phyloP scores from a whole-genome alignment of 2,329 filamentous ascomycete genomes.

The Aspergillus phoenicis region DNA sequence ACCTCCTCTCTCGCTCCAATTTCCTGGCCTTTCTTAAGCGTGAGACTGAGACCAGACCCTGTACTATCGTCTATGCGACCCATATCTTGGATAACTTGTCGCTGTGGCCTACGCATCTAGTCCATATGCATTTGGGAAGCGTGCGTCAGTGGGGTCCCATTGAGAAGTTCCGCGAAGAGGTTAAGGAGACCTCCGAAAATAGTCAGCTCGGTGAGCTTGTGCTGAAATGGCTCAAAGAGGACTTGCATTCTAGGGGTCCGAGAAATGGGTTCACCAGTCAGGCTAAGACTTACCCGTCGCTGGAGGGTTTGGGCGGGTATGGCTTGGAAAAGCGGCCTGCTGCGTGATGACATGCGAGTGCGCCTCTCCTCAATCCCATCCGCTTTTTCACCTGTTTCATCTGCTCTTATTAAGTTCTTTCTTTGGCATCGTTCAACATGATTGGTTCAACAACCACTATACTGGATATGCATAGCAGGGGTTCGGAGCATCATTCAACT shows the following conservation, averaged over 20 bases:
- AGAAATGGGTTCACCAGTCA: constrained; percentile 62
- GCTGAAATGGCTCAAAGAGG: constrained; percentile 79
- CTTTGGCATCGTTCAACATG: constrained; percentile 22
- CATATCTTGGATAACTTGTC: constrained; percentile 96
- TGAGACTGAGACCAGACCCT: constrained; percentile 79
- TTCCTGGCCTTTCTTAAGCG: constrained; percentile 84
- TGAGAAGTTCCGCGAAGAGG: constrained; percentile 65
- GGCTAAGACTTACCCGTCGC: constrained; percentile 55
- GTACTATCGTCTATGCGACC: constrained; percentile 95
- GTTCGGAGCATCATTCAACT: constrained; percentile 21
- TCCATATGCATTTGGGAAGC: constrained; percentile 88
- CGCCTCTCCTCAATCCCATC: constrained; percentile 6
- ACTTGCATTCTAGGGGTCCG: constrained; percentile 77
- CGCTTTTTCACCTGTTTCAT: constrained; percentile 11
- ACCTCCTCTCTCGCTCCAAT: constrained; percentile 79
- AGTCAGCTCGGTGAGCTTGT: constrained; percentile 85
- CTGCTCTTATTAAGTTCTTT: constrained; percentile 7
- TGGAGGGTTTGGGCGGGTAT: constrained; percentile 65
- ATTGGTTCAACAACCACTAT: constrained; percentile 14
- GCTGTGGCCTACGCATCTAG: constrained; percentile 91
- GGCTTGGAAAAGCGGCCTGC: constrained; percentile 54
- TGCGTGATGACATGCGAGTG: not conserved
- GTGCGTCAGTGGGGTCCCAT: constrained; percentile 85
- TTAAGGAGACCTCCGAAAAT: constrained; percentile 66
- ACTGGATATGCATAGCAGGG: constrained; percentile 22